Base-by-base conservation (phyloP, 1,139 yeast species). In the Scheffersomyces cryptocercus region DNA sequence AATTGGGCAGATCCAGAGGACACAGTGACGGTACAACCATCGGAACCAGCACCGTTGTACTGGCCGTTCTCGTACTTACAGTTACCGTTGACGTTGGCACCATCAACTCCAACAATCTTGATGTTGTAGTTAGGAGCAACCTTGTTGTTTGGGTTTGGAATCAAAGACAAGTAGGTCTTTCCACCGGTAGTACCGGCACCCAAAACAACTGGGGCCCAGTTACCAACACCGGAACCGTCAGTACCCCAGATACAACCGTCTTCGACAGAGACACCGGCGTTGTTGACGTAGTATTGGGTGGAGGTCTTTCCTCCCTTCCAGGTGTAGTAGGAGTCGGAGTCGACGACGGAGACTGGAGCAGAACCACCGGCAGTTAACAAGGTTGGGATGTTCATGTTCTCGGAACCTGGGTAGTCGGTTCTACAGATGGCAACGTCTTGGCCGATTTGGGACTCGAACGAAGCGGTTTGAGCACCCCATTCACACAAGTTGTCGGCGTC, bases 341-440 rank as follows among this genome's bases (percentile, higher is more conserved):
- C 81, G 49, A 85, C 90, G 52, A 82, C 86, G 40, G 89, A 74
- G 50, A 82, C 76, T 47, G 84, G 83, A 47, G 77, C 68, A 43
- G 77, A 59, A 32, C 70, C 59, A 53, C 89, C 89, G 42, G 82
- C 82, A 40, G 67, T 61, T 53, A 86, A 84, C 60, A 79, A 77
- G 47, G 91, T 84, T 67, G 95, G 93, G 51, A 85, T 77, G 62
- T 80, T 87, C 95, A 86, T 86, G 72, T 85, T 85, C 74, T 86
- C 95, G 47, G 93, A 82, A 73, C 93, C 93, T 62, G 95, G 93
- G 73, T 86, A 86, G 67, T 86, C 95, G 50, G 95, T 86, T 80
- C 91, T 82, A 70, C 95, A 86, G 53, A 86, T 77, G 44, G 93
- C 88, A 56, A 85, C 87, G 39, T 76, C 74, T 51, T 82, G 60